Percentiles rank a stretch among this genome's conserved stretches.
phyloP scores from a whole-genome alignment of 495 filamentous ascomycete species.

The Aspergillus incahuasiensis region DNA sequence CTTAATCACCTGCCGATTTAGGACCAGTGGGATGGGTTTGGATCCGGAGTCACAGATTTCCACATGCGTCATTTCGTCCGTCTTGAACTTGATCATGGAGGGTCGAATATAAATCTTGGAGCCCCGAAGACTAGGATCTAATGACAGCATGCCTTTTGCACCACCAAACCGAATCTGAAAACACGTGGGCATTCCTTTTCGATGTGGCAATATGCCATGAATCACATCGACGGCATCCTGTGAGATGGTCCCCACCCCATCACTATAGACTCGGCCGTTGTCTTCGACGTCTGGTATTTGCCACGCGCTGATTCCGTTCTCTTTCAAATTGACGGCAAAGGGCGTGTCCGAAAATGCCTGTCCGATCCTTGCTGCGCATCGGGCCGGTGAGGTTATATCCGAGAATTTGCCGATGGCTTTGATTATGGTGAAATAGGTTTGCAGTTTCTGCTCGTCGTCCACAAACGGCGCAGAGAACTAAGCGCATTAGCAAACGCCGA shows the following conservation, averaged over 20 bases:
- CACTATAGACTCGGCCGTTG: constrained; percentile 60
- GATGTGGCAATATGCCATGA: constrained; percentile 17
- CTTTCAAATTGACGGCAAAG: constrained; percentile 32
- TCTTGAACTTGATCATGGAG: constrained; percentile 80
- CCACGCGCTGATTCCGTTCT: constrained; percentile 13
- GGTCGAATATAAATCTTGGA: constrained; percentile 52
- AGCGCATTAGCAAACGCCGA: neutral
- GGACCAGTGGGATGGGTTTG: constrained; percentile 59
- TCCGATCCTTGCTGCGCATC: constrained; percentile 76
- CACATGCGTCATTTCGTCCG: constrained; percentile 46
- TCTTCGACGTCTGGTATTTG: constrained; percentile 40
- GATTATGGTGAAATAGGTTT: constrained; percentile 53
- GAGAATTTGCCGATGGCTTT: constrained; percentile 60
- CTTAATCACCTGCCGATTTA: constrained; percentile 78
- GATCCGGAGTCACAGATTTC: constrained; percentile 71
- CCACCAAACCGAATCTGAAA: constrained; percentile 63
- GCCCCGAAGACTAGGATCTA: constrained; percentile 56
- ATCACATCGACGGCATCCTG: constrained; percentile 42
- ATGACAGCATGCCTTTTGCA: constrained; percentile 68
- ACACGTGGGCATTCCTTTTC: constrained; percentile 34
- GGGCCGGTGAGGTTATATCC: constrained; percentile 60
- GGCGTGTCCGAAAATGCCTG: constrained; percentile 78
- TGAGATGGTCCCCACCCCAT: constrained; percentile 74
- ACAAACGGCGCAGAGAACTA: constrained; percentile 65
- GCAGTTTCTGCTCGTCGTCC: constrained; percentile 29